phyloP scores from a whole-genome alignment of 1,284 basidiomycete genomes.

The Rhizopogon hawkerae region DNA sequence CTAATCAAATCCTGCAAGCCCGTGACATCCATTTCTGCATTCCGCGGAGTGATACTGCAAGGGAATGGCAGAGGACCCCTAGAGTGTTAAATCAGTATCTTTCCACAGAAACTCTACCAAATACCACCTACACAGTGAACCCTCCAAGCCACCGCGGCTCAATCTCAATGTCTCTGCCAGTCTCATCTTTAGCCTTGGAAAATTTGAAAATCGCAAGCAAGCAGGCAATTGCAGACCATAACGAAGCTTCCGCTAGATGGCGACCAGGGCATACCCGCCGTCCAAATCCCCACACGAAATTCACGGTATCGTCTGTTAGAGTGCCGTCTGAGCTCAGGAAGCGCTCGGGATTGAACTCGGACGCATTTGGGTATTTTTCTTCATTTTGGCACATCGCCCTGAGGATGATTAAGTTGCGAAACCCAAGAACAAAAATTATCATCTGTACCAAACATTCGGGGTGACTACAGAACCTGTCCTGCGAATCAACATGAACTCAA shows the following conservation, averaged over 20 bases:
- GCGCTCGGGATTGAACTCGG: slow-evolving; percentile 12
- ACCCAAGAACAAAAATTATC: neutral
- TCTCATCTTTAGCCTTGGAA: slow-evolving; percentile 3
- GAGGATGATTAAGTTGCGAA: neutral
- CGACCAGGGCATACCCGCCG: slow-evolving; percentile 4
- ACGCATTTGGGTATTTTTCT: slow-evolving; percentile 11
- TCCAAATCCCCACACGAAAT: slow-evolving; percentile 3
- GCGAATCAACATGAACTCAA: neutral
- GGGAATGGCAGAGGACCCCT: slow-evolving; percentile 15
- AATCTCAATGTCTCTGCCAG: slow-evolving; percentile 5
- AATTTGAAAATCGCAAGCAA: slow-evolving; percentile 1
- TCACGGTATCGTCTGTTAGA: slow-evolving; percentile 4
- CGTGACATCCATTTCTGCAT: no score
- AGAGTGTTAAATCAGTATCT: neutral
- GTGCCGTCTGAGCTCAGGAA: slow-evolving; percentile 8
- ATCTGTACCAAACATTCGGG: slow-evolving; percentile 3
- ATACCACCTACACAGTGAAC: slow-evolving; percentile 3
- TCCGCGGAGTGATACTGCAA: slow-evolving; percentile 16
- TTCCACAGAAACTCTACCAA: neutral
- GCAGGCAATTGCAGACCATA: slow-evolving; percentile 2
- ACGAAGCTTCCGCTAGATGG: slow-evolving; percentile 1
- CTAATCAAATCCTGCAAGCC: no score
- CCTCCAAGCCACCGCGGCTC: slow-evolving; percentile 3
- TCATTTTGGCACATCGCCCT: slow-evolving; percentile 12
- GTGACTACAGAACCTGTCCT: slow-evolving; percentile 1